Evolutionary conservation across 2,329 filamentous ascomycete species (phyloP), one percentile per base, ranked within the genome.

Genomic region (Botryotinia convoluta): DNA sequence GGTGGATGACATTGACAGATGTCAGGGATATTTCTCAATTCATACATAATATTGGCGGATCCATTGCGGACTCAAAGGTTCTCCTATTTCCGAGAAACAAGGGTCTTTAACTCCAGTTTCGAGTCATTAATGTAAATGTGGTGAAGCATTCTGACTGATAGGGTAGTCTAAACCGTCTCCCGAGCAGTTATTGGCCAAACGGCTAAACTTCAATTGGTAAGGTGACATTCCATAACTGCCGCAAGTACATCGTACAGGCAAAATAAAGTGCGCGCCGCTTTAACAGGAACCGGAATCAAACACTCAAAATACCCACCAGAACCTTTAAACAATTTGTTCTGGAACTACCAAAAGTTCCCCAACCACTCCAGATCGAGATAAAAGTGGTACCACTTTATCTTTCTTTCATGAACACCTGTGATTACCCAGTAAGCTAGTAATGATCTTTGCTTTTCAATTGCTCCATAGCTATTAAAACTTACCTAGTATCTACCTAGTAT

Each of bases 161-260:
- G 12, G 9, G 35, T 4, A 20, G 14, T 59, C 29, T 35, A 2
- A 35, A 59, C 44, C 7, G 44, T 45, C 44, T 45, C 18, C 44
- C 18, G 16, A 10, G 0, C 29, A 10, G 12, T 39, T 16, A n/a
- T 26, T 7, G 14, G 10, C 2, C 9, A 7, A 1, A 4, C 0
- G 37, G 60, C 60, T 18, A 62, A 62, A 26, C 12, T 18, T n/a
- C 8, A n/a, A 18, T n/a, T n/a, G 60, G 26, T 6, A n/a, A 61
- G 32, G 59, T 26, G 9, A 12, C 3, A 39, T 20, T 26, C 10
- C 26, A 51, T 4, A 20, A 48, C 42, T 65, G 62, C 62, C 62
- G 42, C 29, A 48, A 42, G 12, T 37, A 42, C 29, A 42, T 35
- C 6, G 35, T 35, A 9, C 7, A 45, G 64, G 20, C 37, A 54